Evolutionary conservation across 2,329 filamentous ascomycete genomes (phyloP).

Genomic region (Chaetomium globosum): DNA sequence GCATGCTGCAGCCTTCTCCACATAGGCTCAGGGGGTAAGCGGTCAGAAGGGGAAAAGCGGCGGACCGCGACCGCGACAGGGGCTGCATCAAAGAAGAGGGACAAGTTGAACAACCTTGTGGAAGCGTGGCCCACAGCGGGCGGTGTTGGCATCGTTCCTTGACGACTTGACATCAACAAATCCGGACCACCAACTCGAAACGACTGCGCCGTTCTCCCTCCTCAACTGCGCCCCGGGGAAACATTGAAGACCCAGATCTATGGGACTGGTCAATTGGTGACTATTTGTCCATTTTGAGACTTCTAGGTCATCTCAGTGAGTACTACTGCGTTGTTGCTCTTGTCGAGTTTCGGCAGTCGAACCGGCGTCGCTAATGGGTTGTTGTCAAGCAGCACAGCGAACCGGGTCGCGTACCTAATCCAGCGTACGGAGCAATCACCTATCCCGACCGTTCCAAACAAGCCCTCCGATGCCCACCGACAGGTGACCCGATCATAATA

Average conservation of each 20-base stretch:
- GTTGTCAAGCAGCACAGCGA: neutral
- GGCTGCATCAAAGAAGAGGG: slow-evolving; percentile 3
- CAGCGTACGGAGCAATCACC: neutral
- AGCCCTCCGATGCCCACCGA: slow-evolving; percentile 9
- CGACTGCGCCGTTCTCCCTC: slow-evolving; percentile 2
- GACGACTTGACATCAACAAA: slow-evolving; percentile 8
- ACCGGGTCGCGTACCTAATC: neutral
- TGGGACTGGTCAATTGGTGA: neutral
- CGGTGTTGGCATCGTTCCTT: slow-evolving; percentile 13
- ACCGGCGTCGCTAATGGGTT: neutral
- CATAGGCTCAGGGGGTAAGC: slow-evolving; percentile 25
- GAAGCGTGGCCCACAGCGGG: slow-evolving; percentile 8
- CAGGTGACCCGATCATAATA: slow-evolving; percentile 3
- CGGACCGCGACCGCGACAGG: slow-evolving; percentile 10
- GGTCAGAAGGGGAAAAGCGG: slow-evolving; percentile 15
- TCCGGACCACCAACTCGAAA: slow-evolving; percentile 15
- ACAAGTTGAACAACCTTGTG: slow-evolving; percentile 15
- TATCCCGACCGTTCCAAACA: neutral
- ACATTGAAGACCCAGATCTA: neutral
- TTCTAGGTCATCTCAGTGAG: neutral
- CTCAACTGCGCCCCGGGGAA: neutral
- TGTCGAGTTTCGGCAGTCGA: neutral
- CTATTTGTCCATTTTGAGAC: neutral
- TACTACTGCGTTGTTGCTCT: neutral
- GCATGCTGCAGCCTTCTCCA: slow-evolving; percentile 8